A percentile compares a stretch with the other conserved stretches of the same genome.
These are phyloP conservation scores for Zizania latifolia DNA, from an alignment of 176 grass and related monocot genomes.

Conservation along the genomic window DNA sequence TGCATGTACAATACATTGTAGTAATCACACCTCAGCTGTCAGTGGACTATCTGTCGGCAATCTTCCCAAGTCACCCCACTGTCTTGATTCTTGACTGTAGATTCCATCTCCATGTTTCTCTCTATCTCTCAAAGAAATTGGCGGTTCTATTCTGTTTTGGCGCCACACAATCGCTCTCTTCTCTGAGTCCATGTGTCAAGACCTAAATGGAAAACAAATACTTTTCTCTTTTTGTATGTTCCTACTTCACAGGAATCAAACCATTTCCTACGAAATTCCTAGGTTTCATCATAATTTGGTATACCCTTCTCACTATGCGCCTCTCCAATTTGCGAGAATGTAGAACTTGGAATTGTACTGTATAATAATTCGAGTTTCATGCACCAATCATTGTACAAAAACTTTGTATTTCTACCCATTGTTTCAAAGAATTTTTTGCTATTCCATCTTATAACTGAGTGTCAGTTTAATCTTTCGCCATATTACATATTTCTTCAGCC, in stretches of 20 bases:
- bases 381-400: no score
- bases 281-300: background rate
- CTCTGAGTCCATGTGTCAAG: background rate
- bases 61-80: background rate
- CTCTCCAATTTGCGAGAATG: no score
- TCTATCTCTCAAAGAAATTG: background rate
- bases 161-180: background rate
- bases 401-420: no score
- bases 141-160: constrained; percentile 16
- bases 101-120: background rate
- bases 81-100: background rate
- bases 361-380: no score
- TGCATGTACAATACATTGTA: constrained; percentile 12
- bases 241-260: background rate
- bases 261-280: background rate
- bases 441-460: no score
- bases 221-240: background rate
- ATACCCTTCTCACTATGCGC: background rate
- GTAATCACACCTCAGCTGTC: constrained; percentile 26
- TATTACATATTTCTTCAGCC: no score
- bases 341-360: no score
- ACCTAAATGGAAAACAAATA: background rate
- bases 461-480: no score
- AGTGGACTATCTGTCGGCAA: constrained; percentile 45
- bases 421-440: no score